Conservation (phyloP, 495 filamentous ascomycete genomes). For the Aspergillus cavernicola region DNA sequence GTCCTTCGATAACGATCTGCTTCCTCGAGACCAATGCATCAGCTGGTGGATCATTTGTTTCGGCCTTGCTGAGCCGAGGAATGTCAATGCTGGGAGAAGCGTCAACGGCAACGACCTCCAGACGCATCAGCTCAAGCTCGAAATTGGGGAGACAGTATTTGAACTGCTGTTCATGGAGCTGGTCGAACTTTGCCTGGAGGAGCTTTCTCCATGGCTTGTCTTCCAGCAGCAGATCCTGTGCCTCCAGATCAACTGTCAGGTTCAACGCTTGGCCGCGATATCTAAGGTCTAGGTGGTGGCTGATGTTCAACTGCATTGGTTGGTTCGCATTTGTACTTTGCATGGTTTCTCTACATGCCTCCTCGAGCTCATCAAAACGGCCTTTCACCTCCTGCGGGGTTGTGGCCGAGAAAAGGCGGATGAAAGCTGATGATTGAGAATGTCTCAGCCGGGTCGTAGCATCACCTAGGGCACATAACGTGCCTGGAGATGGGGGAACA, state of each 20-base stretch:
- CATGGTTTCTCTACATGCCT: conserved; percentile 15
- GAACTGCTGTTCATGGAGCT: conserved; percentile 45
- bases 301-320: background rate
- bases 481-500: conserved; percentile 47
- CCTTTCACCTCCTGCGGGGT: conserved; percentile 22
- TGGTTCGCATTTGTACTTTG: conserved; percentile 20
- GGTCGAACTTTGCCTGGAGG: conserved; percentile 36
- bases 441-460: conserved; percentile 45
- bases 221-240: conserved; percentile 24
- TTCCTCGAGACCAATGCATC: conserved; percentile 29
- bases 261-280: conserved; percentile 49
- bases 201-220: conserved; percentile 19
- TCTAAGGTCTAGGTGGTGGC: conserved; percentile 43
- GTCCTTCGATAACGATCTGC: conserved; percentile 38
- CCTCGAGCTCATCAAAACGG: conserved; percentile 24
- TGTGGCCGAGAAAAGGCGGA: conserved; percentile 30
- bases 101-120: conserved; percentile 43
- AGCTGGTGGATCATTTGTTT: conserved; percentile 22
- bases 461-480: conserved; percentile 49
- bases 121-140: conserved; percentile 44
- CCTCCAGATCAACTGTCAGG: conserved; percentile 36
- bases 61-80: conserved; percentile 28
- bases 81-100: conserved; percentile 36
- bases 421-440: conserved; percentile 42
- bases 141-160: conserved; percentile 41